These are phyloP conservation scores for Rhodosporidiobolus odoratus DNA, from an alignment of 768 basidiomycete species.

Conservation along the genomic window DNA sequence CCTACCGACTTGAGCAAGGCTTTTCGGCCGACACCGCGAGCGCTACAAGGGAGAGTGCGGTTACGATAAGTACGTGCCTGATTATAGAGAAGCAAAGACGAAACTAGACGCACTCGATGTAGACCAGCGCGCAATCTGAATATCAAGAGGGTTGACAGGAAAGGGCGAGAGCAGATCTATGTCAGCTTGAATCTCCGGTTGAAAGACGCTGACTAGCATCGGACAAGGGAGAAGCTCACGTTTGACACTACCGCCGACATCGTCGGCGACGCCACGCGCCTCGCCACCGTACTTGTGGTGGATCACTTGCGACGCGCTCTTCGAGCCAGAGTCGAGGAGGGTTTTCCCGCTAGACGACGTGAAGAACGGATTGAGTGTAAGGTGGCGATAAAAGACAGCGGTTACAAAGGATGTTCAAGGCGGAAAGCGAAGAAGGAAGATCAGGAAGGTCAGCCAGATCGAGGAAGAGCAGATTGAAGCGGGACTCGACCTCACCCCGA, in stretches of 20 bases:
- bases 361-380: no score
- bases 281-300: slow-evolving; percentile 48
- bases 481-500: slow-evolving; percentile 40
- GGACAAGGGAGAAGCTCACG: slow-evolving; percentile 1
- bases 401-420: no score
- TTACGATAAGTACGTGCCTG: neutral
- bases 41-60: slow-evolving; percentile 4
- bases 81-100: neutral
- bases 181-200: no score
- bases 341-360: slow-evolving; percentile 19
- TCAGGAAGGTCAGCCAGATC: neutral
- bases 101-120: slow-evolving; percentile 42
- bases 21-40: slow-evolving; percentile 45
- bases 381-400: no score
- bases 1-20: slow-evolving; percentile 45
- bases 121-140: slow-evolving; percentile 47
- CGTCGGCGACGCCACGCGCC: slow-evolving; percentile 44
- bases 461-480: no score
- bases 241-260: slow-evolving; percentile 45
- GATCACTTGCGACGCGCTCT: slow-evolving; percentile 19
- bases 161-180: no score
- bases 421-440: no score
- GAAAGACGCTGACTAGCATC: no score
- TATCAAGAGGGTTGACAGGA: neutral
- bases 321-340: slow-evolving; percentile 13